Evolutionary conservation across 148 eudicot genomes (phyloP).

Genomic region (Diospyros lotus): DNA sequence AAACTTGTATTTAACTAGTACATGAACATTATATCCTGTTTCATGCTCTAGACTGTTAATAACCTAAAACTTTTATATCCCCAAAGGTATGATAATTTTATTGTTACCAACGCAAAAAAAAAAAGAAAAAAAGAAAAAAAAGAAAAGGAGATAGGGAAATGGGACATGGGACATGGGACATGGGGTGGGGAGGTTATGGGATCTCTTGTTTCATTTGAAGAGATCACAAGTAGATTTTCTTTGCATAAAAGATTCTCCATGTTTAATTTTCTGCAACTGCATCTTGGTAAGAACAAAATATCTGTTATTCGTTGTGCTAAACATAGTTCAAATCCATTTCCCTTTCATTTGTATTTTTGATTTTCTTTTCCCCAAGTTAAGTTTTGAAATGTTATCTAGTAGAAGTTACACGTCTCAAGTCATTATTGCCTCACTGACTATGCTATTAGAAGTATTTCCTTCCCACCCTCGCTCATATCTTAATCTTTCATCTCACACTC

Average conservation of each 20-base stretch:
- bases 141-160: too few species aligned
- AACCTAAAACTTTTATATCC: too few species aligned
- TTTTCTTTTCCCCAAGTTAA: not conserved
- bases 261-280: not conserved
- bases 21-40: too few species aligned
- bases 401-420: not conserved
- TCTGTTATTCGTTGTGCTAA: not conserved
- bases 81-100: too few species aligned
- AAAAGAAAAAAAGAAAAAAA: too few species aligned
- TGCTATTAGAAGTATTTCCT: slow-evolving; percentile 21
- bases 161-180: too few species aligned
- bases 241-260: not conserved
- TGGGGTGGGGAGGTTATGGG: too few species aligned
- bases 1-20: too few species aligned
- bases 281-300: not conserved
- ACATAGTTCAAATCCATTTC: not conserved
- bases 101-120: too few species aligned
- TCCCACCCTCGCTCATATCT: not conserved
- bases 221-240: not conserved
- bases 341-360: not conserved
- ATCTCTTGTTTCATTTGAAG: not conserved
- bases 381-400: not conserved
- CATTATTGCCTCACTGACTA: not conserved
- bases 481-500: not conserved
- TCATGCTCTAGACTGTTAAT: too few species aligned